phyloP scores from a whole-genome alignment of 1,139 yeast genomes.

The Insectozyma bohioensis region DNA sequence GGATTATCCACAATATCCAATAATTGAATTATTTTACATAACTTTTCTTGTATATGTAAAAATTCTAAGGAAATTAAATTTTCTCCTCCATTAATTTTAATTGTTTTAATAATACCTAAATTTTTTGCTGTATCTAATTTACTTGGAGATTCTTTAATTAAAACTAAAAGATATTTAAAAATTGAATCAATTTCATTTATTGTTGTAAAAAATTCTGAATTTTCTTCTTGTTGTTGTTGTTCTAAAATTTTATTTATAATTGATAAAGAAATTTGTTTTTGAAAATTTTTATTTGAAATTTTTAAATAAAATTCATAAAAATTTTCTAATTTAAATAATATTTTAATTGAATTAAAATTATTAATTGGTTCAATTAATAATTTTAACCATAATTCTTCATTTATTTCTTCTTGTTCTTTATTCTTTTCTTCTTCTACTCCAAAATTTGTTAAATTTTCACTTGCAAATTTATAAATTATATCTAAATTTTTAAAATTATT shows the following conservation, averaged over 20 bases:
- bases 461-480: conserved; percentile 57
- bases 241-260: conserved; percentile 40
- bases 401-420: conserved; percentile 15
- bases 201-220: conserved; percentile 21
- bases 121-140: conserved; percentile 34
- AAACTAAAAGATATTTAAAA: conserved; percentile 41
- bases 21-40: conserved; percentile 71
- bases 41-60: conserved; percentile 60
- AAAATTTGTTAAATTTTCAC: conserved; percentile 36
- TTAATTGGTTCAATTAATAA: conserved; percentile 60
- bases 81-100: conserved; percentile 33
- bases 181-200: conserved; percentile 43
- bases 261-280: conserved; percentile 41
- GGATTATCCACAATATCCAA: conserved; percentile 49
- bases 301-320: conserved; percentile 44
- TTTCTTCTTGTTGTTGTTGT: no score
- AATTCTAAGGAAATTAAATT: conserved; percentile 35
- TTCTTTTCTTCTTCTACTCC: conserved; percentile 12
- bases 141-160: conserved; percentile 33
- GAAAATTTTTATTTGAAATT: conserved; percentile 30
- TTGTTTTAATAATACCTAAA: conserved; percentile 37
- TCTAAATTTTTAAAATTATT: conserved; percentile 61
- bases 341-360: conserved; percentile 32
- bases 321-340: conserved; percentile 31
- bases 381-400: conserved; percentile 50